Evolutionary conservation across 2,329 filamentous ascomycete genomes (phyloP).

Genomic region (Colletotrichum sp.): DNA sequence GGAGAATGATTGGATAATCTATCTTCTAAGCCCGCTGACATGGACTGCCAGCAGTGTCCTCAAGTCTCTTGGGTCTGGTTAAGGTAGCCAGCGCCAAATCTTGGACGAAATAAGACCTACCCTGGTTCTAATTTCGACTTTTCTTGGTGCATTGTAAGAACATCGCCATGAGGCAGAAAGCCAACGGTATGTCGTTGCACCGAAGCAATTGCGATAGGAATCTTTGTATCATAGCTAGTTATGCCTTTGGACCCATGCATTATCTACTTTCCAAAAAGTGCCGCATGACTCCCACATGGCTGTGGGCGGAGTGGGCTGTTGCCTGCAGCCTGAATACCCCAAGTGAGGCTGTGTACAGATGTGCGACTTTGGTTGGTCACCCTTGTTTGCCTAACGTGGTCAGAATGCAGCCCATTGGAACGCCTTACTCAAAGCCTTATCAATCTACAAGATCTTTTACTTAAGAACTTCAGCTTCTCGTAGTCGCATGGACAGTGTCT

Average conservation of each 20-base stretch:
- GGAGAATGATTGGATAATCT: background rate
- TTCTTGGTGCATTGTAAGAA: background rate
- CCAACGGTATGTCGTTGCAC: background rate
- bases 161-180: background rate
- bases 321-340: background rate
- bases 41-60: background rate
- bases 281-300: background rate
- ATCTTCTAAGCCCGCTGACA: background rate
- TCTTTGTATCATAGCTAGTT: rapidly evolving
- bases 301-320: background rate
- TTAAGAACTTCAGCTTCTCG: background rate
- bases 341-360: background rate
- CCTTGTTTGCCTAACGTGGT: background rate
- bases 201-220: background rate
- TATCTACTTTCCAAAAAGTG: background rate
- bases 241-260: background rate
- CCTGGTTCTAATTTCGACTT: background rate
- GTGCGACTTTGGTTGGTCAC: background rate
- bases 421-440: background rate
- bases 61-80: background rate
- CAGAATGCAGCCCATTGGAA: background rate
- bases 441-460: background rate
- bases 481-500: background rate
- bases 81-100: background rate
- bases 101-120: background rate